These are phyloP conservation scores for Durusdinium trenchii DNA, from an alignment of 73 alveolate species.

Conservation along the genomic window DNA sequence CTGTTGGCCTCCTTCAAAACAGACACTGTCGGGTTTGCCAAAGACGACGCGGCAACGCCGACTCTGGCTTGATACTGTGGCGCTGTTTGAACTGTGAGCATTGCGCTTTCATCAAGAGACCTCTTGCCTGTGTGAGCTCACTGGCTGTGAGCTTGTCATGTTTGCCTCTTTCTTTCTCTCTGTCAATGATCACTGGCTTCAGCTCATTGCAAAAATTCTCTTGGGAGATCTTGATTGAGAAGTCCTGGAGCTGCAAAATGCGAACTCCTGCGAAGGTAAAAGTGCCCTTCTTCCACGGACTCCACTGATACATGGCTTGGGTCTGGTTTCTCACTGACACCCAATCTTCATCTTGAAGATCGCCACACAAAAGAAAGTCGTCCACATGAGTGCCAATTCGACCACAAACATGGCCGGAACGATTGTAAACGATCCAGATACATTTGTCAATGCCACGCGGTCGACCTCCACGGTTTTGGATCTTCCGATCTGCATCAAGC, in stretches of 20 bases:
- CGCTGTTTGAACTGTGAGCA: conserved; percentile 1
- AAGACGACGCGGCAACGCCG: not conserved
- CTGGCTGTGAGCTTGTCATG: not conserved
- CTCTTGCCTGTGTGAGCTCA: not conserved
- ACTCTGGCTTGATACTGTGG: conserved; percentile 1
- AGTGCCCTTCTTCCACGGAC: not conserved
- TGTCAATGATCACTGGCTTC: not conserved
- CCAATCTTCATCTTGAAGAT: not conserved
- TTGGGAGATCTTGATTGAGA: not conserved
- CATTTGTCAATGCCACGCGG: conserved; percentile 4
- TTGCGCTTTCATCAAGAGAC: conserved; percentile 39
- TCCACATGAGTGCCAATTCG: conserved; percentile 28
- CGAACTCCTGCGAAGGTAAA: not conserved
- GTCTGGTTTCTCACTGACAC: not conserved
- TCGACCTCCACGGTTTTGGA: not conserved
- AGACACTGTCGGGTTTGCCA: not conserved
- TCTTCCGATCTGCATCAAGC: not conserved
- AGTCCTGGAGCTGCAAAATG: not conserved
- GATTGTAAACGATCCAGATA: not conserved
- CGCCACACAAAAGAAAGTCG: not conserved
- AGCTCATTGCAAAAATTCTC: not conserved
- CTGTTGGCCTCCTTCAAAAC: not conserved
- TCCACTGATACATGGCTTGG: not conserved
- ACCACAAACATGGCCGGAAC: not conserved
- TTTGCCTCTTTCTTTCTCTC: not conserved